Base-by-base conservation (phyloP, 768 basidiomycete species). In the Sarcodon sp. region DNA sequence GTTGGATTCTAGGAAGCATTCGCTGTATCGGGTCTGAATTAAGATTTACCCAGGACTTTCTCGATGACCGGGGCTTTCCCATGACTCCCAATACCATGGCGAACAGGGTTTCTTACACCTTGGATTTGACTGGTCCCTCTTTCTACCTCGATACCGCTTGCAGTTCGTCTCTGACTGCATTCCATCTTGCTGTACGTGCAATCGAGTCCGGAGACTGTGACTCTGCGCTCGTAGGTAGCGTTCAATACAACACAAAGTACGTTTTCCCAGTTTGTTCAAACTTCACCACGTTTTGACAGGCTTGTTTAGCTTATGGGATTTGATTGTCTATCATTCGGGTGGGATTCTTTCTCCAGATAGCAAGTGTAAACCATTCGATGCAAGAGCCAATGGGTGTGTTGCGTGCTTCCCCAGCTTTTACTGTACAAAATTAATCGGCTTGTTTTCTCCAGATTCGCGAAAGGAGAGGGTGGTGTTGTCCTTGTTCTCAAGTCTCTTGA, bases 141-240 rank as follows among this genome's bases (percentile, higher is more conserved):
- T 50, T 76, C 33, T 69, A 73, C 5, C 53, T 68, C 0, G 74
- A 77, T 50, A 74, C 71, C 0, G 72, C 72, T 1, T 76, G 75
- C 52, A 74, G 70, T 34, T 75, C 72, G 15, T 65, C 63, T 12
- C 56, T 70, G n/a, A 67, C 63, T 5, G 71, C 70, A 2, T 59
- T 71, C 43, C 74, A 77, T 56, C 63, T 76, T 13, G 75, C 70
- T 2, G 61, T 74, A 1, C 67, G 69, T 32, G 66, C 70, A 0
- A 59, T 76, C 5, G 58, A 58, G 16, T 58, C 55, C 33, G 72
- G 71, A 1, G 75, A 76, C 37, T 66, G 73, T 33, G 66, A 72
- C 27, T 65, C 69, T 3, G 75, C 75, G 0, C 60, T 77, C 7
- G 66, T 77, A 31, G 70, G 64, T 7, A 68, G 70, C 15, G 61